These are phyloP conservation scores for Cyphellophora europaea DNA, from an alignment of 2,329 filamentous ascomycete genomes.

Conservation along the genomic window DNA sequence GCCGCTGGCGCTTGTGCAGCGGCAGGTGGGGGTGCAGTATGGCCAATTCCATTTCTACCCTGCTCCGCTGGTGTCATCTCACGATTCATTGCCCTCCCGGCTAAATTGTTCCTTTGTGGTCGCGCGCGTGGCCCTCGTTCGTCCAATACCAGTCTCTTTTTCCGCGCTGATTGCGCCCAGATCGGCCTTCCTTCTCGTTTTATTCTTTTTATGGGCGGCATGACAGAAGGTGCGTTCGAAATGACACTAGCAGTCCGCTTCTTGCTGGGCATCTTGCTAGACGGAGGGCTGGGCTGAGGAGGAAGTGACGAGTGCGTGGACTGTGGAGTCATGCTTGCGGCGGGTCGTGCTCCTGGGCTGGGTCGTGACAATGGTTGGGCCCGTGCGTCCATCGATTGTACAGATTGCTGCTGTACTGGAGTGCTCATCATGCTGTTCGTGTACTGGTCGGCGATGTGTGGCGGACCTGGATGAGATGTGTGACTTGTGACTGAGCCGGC, in stretches of 20 bases:
- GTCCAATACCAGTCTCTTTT: slow-evolving; percentile 21
- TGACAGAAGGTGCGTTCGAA: slow-evolving; percentile 18
- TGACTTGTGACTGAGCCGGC: not conserved
- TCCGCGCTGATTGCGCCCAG: slow-evolving; percentile 36
- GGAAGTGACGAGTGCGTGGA: slow-evolving; percentile 11
- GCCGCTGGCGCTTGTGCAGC: slow-evolving; percentile 21
- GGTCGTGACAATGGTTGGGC: slow-evolving; percentile 3
- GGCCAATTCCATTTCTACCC: too few relatives aligned
- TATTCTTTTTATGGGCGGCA: slow-evolving; percentile 38
- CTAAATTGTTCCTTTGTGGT: too few relatives aligned
- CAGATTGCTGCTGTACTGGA: not conserved
- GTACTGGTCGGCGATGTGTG: too few relatives aligned
- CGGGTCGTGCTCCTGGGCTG: slow-evolving; percentile 8
- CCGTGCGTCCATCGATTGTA: too few relatives aligned
- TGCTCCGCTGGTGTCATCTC: slow-evolving; percentile 11
- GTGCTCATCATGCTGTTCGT: too few relatives aligned
- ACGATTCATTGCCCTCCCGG: slow-evolving; percentile 18
- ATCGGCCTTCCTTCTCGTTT: slow-evolving; percentile 45
- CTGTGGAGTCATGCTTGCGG: slow-evolving; percentile 9
- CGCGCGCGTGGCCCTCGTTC: too few relatives aligned
- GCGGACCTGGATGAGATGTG: not conserved
- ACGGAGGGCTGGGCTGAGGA: slow-evolving; percentile 7
- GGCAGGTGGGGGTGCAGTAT: slow-evolving; percentile 11
- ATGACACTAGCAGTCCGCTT: slow-evolving; percentile 18
- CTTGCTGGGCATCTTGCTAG: slow-evolving; percentile 6